Evolutionary conservation across 257 asterid genomes (phyloP).

Genomic region (Solanum chiquidenum): DNA sequence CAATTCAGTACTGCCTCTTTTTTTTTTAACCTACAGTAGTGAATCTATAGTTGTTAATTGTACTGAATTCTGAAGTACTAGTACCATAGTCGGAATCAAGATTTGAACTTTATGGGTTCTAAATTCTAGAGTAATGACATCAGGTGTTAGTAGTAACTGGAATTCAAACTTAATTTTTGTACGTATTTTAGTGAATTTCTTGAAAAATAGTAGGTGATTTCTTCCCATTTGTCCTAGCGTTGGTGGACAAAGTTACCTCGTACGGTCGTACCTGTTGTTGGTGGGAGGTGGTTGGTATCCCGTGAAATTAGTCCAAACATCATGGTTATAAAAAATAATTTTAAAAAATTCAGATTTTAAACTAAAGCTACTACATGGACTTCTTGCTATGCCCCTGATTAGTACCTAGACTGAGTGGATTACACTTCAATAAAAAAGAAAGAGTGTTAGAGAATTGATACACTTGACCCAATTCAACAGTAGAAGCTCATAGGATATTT

Average conservation of each 20-base stretch:
- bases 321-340: not conserved
- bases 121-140: not conserved
- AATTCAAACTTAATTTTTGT: not conserved
- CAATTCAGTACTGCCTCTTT: not conserved
- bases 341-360: not conserved
- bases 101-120: not conserved
- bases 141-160: not conserved
- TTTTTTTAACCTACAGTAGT: not conserved
- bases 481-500: not conserved
- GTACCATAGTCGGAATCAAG: not conserved
- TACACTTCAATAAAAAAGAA: not conserved
- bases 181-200: not conserved
- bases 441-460: not conserved
- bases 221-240: not conserved
- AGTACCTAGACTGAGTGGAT: not conserved
- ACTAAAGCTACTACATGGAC: not conserved
- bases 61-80: not conserved
- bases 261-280: not conserved
- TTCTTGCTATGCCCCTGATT: not conserved
- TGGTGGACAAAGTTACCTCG: not conserved
- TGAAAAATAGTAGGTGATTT: no score
- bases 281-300: not conserved
- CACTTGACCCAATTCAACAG: not conserved
- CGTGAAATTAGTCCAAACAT: not conserved
- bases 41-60: not conserved